Conservation (phyloP, 192 early-diverging fungal genomes). For the Coemansia sp. region DNA sequence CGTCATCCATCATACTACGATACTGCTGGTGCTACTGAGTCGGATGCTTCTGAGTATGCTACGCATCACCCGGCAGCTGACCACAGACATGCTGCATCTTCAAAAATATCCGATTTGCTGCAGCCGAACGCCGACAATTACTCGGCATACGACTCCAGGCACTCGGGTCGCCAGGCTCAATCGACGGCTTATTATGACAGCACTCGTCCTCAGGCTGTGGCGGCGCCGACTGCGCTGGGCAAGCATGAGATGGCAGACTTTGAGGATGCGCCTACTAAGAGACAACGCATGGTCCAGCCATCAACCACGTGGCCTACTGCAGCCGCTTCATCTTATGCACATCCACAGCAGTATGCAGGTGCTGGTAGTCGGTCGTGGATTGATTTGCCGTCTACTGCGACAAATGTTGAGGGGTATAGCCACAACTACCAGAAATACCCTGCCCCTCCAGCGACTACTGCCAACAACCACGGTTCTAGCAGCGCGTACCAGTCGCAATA, state of each 20-base stretch:
- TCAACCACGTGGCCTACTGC: constrained; percentile 29
- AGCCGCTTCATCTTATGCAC: not conserved
- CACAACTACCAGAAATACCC: constrained; percentile 24
- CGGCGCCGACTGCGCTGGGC: not conserved
- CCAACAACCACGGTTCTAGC: constrained; percentile 15
- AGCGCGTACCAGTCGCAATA: constrained; percentile 8
- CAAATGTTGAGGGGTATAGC: not conserved
- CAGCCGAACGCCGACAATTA: constrained; percentile 7
- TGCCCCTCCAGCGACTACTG: not conserved
- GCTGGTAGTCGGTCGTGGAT: constrained; percentile 7
- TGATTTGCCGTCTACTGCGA: not conserved
- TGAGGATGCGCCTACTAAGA: constrained; percentile 32
- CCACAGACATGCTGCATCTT: constrained; percentile 9
- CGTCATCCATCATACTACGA: constrained; percentile 5
- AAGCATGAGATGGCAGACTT: constrained; percentile 29
- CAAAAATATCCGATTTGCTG: constrained; percentile 20
- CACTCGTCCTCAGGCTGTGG: not conserved
- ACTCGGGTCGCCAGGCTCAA: constrained; percentile 3
- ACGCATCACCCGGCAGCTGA: not conserved
- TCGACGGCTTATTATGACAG: constrained; percentile 22
- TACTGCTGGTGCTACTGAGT: constrained; percentile 6
- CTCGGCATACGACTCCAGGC: constrained; percentile 14
- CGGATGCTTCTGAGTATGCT: constrained; percentile 8
- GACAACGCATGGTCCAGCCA: constrained; percentile 42
- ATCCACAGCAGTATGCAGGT: constrained; percentile 18